phyloP scores from a whole-genome alignment of 805 yeast genomes.

The Pichia sporocuriosa region DNA sequence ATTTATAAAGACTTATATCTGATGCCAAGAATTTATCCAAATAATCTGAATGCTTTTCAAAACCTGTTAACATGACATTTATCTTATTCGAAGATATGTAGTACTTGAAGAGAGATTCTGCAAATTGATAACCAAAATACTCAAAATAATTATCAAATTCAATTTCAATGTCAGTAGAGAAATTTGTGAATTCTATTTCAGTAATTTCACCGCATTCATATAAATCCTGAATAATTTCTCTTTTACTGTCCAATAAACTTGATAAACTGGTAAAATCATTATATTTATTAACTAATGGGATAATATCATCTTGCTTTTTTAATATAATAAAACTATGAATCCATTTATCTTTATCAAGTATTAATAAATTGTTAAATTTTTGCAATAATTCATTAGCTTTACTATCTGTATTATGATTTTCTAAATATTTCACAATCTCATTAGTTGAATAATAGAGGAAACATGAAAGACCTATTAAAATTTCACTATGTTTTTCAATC shows the following conservation, averaged over 20 bases:
- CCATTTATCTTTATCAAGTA: slow-evolving; percentile 41
- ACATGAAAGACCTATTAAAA: slow-evolving; percentile 18
- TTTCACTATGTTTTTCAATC: slow-evolving; percentile 10
- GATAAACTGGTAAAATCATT: slow-evolving; percentile 61
- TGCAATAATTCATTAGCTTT: not conserved
- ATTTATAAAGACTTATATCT: slow-evolving; percentile 37
- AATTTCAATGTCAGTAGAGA: slow-evolving; percentile 14
- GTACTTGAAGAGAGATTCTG: slow-evolving; percentile 51
- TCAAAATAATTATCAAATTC: slow-evolving; percentile 47
- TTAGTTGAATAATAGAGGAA: slow-evolving; percentile 22
- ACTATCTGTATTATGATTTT: not conserved
- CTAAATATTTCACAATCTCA: slow-evolving; percentile 12
- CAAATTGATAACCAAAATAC: slow-evolving; percentile 63
- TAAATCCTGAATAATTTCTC: slow-evolving; percentile 28
- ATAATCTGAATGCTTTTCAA: slow-evolving; percentile 43
- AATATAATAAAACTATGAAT: slow-evolving; percentile 46
- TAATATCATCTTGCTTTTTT: slow-evolving; percentile 46
- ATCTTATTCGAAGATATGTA: slow-evolving; percentile 48
- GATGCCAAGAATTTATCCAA: slow-evolving; percentile 47
- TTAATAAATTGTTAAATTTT: slow-evolving; percentile 11
- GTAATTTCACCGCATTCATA: slow-evolving; percentile 16
- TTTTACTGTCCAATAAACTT: slow-evolving; percentile 40
- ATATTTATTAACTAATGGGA: slow-evolving; percentile 58
- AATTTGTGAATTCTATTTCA: slow-evolving; percentile 17
- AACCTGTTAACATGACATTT: slow-evolving; percentile 48